Evolutionary conservation across 371 early-diverging fungal species (phyloP), one percentile per base, ranked within the genome.

Genomic region (Dichotomocladium elegans): DNA sequence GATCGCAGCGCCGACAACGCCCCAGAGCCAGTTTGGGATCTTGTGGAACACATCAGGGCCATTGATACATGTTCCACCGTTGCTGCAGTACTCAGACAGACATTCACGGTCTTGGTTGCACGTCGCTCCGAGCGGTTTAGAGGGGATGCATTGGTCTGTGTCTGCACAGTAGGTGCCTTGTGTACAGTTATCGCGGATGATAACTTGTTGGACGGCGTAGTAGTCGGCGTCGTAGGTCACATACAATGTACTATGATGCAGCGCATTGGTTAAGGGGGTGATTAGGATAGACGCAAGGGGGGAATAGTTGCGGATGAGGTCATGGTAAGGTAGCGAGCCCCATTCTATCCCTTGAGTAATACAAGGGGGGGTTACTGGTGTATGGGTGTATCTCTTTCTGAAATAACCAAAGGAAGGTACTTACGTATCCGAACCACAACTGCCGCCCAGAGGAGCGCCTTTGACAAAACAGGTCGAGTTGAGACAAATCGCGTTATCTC

Each of bases 181-280:
- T 0, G 77, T 77, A 14, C 77, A 77, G 45, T 77, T 77, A 26
- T 77, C 77, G 33, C 77, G 63, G 26, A 73, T 56, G 30, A 73
- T 73, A 0, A 58, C 69, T 47, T 77, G 77, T 30, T 57, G 48
- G 9, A 68, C 26, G 1, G 35, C 40, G 19, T 61, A 47, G 10
- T 64, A 67, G 1, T 47, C 57, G 3, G 61, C 61, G 53, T 71
- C 65, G 24, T 71, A 61, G 1, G 70, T 59, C 12, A 52, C 49
- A 42, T 71, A 77, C 34, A 51, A 54, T 5, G 68, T 63, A 12
- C 68, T 73, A 47, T 34, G 24, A 17, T 41, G n/a, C n/a, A n/a
- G n/a, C n/a, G n/a, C n/a, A n/a, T n/a, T n/a, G n/a, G n/a, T n/a
- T n/a, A n/a, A n/a, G n/a, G n/a, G n/a, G n/a, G n/a, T n/a, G n/a